phyloP scores from a whole-genome alignment of 140 eudicot species.

The Cichorium intybus region DNA sequence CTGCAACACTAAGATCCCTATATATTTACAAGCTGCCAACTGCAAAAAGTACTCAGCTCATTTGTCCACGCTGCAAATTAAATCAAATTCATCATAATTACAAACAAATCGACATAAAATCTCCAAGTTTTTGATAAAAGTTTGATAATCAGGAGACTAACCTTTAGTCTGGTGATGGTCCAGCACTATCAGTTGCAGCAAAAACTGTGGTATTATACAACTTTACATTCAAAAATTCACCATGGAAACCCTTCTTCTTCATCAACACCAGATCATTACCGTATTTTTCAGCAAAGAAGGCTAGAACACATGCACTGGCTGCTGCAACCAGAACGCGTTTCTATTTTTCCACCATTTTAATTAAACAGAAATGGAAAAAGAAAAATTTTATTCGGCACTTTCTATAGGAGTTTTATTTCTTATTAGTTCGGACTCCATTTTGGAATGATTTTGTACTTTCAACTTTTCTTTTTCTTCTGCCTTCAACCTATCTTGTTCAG shows the following conservation, averaged over 20 bases:
- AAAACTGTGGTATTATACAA: constrained; percentile 29
- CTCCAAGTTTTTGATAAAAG: not conserved
- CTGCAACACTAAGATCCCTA: constrained; percentile 27
- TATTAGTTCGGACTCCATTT: constrained; percentile 21
- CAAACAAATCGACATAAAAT: constrained; percentile 7
- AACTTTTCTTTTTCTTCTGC: constrained; percentile 36
- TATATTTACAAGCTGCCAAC: constrained; percentile 41
- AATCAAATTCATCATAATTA: not conserved
- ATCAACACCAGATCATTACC: not conserved
- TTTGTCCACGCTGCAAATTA: constrained; percentile 19
- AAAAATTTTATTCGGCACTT: constrained; percentile 24
- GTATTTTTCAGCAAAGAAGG: constrained; percentile 1
- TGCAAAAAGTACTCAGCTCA: constrained; percentile 13
- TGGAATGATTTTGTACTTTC: constrained; percentile 22
- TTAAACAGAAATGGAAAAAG: not conserved
- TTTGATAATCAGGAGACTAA: constrained; percentile 9
- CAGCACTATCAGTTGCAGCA: constrained; percentile 34
- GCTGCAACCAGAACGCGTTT: constrained; percentile 6
- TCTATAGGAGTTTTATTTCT: constrained; percentile 21
- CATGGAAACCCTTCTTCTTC: not conserved
- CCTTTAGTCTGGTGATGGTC: constrained; percentile 23
- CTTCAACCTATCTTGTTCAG: not conserved
- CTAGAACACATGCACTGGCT: constrained; percentile 16
- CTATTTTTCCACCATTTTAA: constrained; percentile 14
- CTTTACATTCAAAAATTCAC: constrained; percentile 24